A percentile compares a stretch with the other conserved stretches of the same genome.
Conservation (phyloP, 2,329 filamentous ascomycete species). For the Tolypocladium nubicola region DNA sequence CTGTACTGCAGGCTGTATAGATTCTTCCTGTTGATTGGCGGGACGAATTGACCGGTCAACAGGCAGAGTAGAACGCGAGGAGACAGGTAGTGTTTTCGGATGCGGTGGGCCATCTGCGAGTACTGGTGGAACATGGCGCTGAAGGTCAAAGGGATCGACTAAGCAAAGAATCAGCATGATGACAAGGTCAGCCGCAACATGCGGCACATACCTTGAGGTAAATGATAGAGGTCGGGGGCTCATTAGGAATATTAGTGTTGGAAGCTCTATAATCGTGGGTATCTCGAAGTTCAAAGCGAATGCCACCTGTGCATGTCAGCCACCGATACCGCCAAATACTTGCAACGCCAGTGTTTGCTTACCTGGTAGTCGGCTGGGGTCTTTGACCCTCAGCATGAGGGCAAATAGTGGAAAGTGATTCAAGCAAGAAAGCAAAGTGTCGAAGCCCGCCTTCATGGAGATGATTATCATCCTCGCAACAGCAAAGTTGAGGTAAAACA, state of each 20-base stretch:
- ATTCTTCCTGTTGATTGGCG: slow-evolving; percentile 87
- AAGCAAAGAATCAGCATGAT: background rate
- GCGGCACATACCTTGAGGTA: slow-evolving; percentile 58
- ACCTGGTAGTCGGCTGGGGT: slow-evolving; percentile 81
- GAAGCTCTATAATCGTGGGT: slow-evolving; percentile 41
- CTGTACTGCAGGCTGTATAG: slow-evolving; percentile 96
- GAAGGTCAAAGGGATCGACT: slow-evolving; percentile 84
- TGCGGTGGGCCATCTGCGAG: slow-evolving; percentile 84
- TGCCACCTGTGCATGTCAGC: slow-evolving; percentile 36
- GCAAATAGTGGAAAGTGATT: slow-evolving; percentile 98
- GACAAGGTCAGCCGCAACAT: background rate
- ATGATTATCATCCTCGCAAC: slow-evolving; percentile 93
- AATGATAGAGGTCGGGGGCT: slow-evolving; percentile 68
- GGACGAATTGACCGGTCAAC: slow-evolving; percentile 82
- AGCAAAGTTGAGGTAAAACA: slow-evolving; percentile 96
- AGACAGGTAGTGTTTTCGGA: slow-evolving; percentile 91
- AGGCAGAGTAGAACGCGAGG: slow-evolving; percentile 81
- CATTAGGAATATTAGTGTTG: slow-evolving; percentile 27
- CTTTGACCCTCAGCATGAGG: slow-evolving; percentile 90
- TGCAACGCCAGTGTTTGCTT: slow-evolving; percentile 12
- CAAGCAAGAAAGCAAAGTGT: slow-evolving; percentile 83
- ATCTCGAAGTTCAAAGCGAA: slow-evolving; percentile 83
- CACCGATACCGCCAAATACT: background rate
- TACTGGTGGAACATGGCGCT: slow-evolving; percentile 97
- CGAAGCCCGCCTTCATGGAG: slow-evolving; percentile 77